A percentile compares a stretch with the other conserved stretches of the same genome.
Evolutionary conservation across 805 yeast species (phyloP).

Genomic region (Ogataea kodamae): DNA sequence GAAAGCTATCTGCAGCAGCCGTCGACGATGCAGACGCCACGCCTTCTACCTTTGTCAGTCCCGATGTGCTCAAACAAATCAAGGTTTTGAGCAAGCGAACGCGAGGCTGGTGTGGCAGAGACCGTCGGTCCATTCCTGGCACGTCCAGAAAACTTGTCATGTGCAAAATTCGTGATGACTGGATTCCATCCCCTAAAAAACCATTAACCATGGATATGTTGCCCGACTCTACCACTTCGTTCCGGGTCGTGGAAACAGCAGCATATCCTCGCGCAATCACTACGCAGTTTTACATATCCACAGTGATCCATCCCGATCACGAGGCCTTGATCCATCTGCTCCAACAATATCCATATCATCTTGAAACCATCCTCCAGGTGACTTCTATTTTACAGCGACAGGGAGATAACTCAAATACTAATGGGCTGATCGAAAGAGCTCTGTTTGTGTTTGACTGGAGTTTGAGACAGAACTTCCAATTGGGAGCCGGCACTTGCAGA

Average conservation of each 20-base stretch:
- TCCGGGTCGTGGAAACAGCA: constrained; percentile 42
- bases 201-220: constrained; percentile 61
- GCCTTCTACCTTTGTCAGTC: constrained; percentile 65
- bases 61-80: constrained; percentile 63
- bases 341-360: constrained; percentile 66
- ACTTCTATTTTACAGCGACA: constrained; percentile 71
- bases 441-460: constrained; percentile 77
- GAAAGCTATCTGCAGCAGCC: constrained; percentile 62
- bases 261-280: constrained; percentile 34
- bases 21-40: constrained; percentile 74
- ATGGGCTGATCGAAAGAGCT: constrained; percentile 72
- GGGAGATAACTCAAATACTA: constrained; percentile 70
- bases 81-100: constrained; percentile 55
- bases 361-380: constrained; percentile 74
- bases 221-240: constrained; percentile 40
- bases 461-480: constrained; percentile 54
- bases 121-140: constrained; percentile 71
- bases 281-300: constrained; percentile 52
- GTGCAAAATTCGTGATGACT: constrained; percentile 74
- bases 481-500: constrained; percentile 57
- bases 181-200: constrained; percentile 67
- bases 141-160: constrained; percentile 61
- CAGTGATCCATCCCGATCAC: constrained; percentile 73
- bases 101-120: constrained; percentile 84
- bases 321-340: constrained; percentile 61